These are phyloP conservation scores for Dionaea muscipula DNA, from an alignment of 179 eudicot genomes.

Conservation along the genomic window DNA sequence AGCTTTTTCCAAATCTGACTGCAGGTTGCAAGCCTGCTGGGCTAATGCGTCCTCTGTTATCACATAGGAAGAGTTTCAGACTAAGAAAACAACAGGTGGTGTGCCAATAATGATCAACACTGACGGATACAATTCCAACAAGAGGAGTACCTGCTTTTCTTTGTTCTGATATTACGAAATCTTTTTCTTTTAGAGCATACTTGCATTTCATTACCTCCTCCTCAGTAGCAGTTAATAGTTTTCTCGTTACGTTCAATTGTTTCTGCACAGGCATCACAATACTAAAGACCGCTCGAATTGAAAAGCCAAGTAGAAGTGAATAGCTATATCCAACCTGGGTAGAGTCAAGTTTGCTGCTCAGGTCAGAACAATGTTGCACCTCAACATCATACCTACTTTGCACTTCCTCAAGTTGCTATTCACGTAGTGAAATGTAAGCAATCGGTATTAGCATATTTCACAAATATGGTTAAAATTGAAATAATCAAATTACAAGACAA, in stretches of 20 bases:
- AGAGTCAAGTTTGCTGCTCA: constrained; percentile 54
- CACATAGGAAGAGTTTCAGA: not conserved
- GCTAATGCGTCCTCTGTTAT: constrained; percentile 79
- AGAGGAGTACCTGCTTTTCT: constrained; percentile 61
- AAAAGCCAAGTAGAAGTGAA: not conserved
- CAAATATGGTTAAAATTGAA: not conserved
- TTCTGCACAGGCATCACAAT: constrained; percentile 32
- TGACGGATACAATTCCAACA: not conserved
- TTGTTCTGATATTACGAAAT: constrained; percentile 72
- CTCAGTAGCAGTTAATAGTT: constrained; percentile 51
- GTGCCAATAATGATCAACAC: too few species aligned
- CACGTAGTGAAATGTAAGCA: not conserved
- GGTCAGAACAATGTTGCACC: constrained; percentile 42
- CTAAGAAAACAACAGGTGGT: not conserved
- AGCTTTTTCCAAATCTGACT: constrained; percentile 84
- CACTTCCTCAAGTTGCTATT: constrained; percentile 69
- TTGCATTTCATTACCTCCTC: constrained; percentile 57
- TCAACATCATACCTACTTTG: constrained; percentile 51
- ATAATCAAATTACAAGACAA: constrained; percentile 6
- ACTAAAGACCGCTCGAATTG: constrained; percentile 6
- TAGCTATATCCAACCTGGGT: constrained; percentile 41
- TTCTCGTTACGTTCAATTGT: constrained; percentile 53
- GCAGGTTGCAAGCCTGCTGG: constrained; percentile 66
- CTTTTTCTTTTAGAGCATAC: constrained; percentile 67
- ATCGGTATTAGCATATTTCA: not conserved